Evolutionary conservation across 169 alveolate genomes (phyloP).

Genomic region (Amoebophrya sp.): DNA sequence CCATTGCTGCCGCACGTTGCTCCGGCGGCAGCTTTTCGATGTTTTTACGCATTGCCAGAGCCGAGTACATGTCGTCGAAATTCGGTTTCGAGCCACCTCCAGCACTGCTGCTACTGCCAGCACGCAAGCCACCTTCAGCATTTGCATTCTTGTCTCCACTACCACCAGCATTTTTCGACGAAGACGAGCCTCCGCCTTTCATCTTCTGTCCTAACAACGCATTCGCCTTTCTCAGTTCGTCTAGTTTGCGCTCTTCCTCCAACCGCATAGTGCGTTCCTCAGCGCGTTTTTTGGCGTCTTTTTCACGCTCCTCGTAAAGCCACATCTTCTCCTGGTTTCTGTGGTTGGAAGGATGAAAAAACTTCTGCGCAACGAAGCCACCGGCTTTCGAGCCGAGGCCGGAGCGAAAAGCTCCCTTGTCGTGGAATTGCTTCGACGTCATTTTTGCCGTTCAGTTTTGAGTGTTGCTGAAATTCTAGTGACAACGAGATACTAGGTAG

Average conservation of each 20-base stretch:
- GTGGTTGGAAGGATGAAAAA: not conserved
- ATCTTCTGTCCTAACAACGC: not conserved
- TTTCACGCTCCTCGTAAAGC: not conserved
- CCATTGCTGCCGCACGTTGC: not conserved
- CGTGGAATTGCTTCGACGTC: not conserved
- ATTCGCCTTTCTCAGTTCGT: not conserved
- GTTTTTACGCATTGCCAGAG: not conserved
- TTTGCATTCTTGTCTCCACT: not conserved
- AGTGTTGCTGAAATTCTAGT: no score
- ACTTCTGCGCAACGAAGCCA: not conserved
- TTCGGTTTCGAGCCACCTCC: not conserved
- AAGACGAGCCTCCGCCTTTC: not conserved
- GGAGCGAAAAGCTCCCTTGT: not conserved
- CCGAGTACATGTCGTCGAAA: not conserved
- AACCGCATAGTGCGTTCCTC: constrained; percentile 16
- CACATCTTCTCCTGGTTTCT: not conserved
- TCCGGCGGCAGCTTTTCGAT: not conserved
- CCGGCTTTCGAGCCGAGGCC: constrained; percentile 27
- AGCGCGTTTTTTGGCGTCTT: not conserved
- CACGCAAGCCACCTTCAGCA: not conserved
- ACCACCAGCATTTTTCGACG: not conserved
- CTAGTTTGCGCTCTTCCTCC: constrained; percentile 6
- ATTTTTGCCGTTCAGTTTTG: not conserved
- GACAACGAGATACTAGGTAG: no score
- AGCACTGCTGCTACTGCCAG: not conserved